Conservation (phyloP, 75 land plant genomes). For the Ceratopteris richardii region DNA sequence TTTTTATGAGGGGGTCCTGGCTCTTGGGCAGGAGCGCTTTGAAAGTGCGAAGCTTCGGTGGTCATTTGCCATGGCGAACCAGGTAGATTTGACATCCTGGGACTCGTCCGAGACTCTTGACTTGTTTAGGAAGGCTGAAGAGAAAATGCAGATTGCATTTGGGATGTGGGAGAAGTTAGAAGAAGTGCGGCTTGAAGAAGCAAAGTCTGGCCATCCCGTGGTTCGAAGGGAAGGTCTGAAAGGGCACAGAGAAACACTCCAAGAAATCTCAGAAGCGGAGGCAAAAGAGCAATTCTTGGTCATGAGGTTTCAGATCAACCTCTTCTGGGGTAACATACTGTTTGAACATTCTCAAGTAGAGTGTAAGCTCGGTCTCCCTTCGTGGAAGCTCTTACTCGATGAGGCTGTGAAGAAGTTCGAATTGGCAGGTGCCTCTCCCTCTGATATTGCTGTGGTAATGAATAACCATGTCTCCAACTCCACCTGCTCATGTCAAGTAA, state of each 20-base stretch:
- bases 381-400: constrained; percentile 62
- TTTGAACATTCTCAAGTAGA: constrained; percentile 72
- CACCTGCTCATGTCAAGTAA: constrained; percentile 36
- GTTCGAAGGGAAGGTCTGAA: constrained; percentile 19
- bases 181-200: constrained; percentile 34
- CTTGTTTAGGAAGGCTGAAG: constrained; percentile 59
- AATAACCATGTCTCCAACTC: constrained; percentile 71
- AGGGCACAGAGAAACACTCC: constrained; percentile 26
- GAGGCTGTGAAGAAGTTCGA: constrained; percentile 60
- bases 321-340: constrained; percentile 62
- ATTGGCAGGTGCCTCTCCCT: constrained; percentile 58
- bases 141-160: constrained; percentile 51
- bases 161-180: constrained; percentile 62
- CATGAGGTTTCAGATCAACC: constrained; percentile 59
- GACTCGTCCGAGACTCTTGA: constrained; percentile 36
- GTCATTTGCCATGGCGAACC: constrained; percentile 45
- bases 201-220: constrained; percentile 14
- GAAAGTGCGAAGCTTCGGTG: constrained; percentile 72
- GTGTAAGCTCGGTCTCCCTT: constrained; percentile 43
- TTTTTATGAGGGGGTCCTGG: constrained; percentile 69
- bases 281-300: constrained; percentile 38
- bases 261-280: constrained; percentile 41
- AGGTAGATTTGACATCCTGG: constrained; percentile 38
- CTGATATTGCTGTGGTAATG: constrained; percentile 66
- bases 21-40: constrained; percentile 60